These are phyloP conservation scores for Agaricus bisporus DNA, from an alignment of 768 basidiomycete genomes.

Conservation along the genomic window DNA sequence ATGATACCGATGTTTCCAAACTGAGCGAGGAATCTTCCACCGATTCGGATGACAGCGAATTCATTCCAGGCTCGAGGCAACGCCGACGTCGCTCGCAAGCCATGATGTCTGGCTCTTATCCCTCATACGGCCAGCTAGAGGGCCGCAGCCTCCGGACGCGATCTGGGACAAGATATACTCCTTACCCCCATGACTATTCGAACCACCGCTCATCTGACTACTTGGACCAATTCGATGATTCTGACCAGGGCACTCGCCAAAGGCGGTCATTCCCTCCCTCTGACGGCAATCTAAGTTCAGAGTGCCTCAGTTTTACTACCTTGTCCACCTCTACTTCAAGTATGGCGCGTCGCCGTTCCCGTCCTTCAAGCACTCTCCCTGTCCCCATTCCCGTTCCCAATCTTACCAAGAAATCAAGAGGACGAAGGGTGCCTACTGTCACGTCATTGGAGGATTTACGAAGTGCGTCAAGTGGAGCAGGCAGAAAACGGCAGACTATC, in stretches of 20 bases:
- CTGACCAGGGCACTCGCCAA: neutral
- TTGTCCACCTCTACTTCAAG: conserved; percentile 9
- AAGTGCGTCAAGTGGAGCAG: conserved; percentile 26
- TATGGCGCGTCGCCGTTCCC: conserved; percentile 10
- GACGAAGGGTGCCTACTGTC: conserved; percentile 57
- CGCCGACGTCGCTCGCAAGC: conserved; percentile 11
- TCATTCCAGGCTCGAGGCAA: conserved; percentile 19
- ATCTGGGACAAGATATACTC: conserved; percentile 19
- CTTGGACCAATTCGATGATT: conserved; percentile 1
- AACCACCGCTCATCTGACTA: neutral
- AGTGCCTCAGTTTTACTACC: conserved; percentile 3
- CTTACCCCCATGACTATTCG: conserved; percentile 16
- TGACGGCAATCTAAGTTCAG: neutral
- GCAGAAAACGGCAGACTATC: conserved; percentile 30
- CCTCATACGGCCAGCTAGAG: neutral
- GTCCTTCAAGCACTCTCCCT: conserved; percentile 31
- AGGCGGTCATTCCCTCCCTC: conserved; percentile 4
- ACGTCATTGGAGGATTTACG: conserved; percentile 29
- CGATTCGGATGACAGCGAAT: conserved; percentile 26
- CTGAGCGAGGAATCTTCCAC: conserved; percentile 9
- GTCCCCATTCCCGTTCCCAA: conserved; percentile 62
- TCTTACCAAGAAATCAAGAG: conserved; percentile 66
- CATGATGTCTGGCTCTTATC: conserved; percentile 9
- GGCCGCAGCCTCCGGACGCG: conserved; percentile 22
- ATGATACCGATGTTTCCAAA: conserved; percentile 13